Evolutionary conservation across 371 early-diverging fungal species (phyloP).

Genomic region (Rhizopus sp.): DNA sequence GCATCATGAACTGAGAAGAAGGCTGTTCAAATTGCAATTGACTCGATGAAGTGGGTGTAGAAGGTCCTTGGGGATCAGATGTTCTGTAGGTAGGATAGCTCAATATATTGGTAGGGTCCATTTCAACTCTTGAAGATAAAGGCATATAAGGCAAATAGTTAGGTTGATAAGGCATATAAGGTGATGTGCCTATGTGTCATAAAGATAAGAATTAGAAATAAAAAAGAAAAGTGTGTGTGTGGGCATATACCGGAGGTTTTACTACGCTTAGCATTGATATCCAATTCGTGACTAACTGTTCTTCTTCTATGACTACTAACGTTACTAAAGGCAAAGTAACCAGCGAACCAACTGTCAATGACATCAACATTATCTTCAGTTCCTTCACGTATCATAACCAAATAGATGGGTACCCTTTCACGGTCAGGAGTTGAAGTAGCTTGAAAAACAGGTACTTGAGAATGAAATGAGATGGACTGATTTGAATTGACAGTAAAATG

Average conservation of each 20-base stretch:
- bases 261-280: not conserved
- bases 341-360: constrained; percentile 20
- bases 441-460: constrained; percentile 13
- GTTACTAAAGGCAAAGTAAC: constrained; percentile 12
- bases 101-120: constrained; percentile 1
- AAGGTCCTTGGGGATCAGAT: not conserved
- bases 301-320: constrained; percentile 9
- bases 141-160: constrained; percentile 2
- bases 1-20: not conserved
- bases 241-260: not conserved
- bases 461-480: constrained; percentile 19
- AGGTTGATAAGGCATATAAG: not conserved
- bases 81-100: constrained; percentile 8
- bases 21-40: too few relatives aligned
- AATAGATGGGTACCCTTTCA: constrained; percentile 19
- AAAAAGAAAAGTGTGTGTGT: too few relatives aligned
- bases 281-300: not conserved
- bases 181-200: not conserved
- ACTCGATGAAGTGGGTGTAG: not conserved
- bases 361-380: constrained; percentile 8
- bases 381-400: constrained; percentile 9
- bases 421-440: constrained; percentile 2
- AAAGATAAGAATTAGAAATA: too few relatives aligned
- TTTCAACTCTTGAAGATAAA: constrained; percentile 3
- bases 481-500: constrained; percentile 17